Base-by-base conservation (phyloP, 768 basidiomycete genomes). In the Termitomyces sp. region DNA sequence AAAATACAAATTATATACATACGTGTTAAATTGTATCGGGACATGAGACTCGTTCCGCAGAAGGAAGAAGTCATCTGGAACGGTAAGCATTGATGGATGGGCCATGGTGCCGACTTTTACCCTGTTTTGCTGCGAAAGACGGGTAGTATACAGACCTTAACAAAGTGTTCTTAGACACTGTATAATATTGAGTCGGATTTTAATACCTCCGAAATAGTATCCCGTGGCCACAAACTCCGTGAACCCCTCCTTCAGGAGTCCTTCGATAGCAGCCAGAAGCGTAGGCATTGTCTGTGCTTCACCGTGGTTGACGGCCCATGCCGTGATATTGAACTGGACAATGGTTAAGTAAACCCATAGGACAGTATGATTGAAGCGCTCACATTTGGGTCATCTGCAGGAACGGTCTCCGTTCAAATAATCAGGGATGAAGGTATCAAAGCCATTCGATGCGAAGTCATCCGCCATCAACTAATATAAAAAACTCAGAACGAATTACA, bases 211-310 rank as follows among this genome's bases (percentile, higher is more conserved):
- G 42, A 73, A 70, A 58, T 75, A 76, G 65, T 72, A 75, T 4
- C 74, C 73, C 1, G 72, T 69, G 4, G 72, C 66, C 0, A 65
- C 72, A 38, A 77, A 69, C 46, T 68, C 61, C 20, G 61, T 68
- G 35, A 77, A 66, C 12, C 76, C 77, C 32, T 72, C 46, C 6
- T 62, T 66, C 54, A 72, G 73, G 52, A 79, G 70, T 1, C 64
- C 69, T 9, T 53, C 63, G 38, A 75, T 65, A 36, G 73, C 66
- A 13, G 66, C 67, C 59, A 75, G 69, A 42, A 76, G 60, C 2
- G 62, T 53, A 0, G 73, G 70, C 18, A 69, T 68, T 0, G 72
- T 73, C 44, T 66, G 64, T 14, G 63, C 68, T 44, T 67, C 62
- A 4, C 66, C 67, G 54, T 75, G 73, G 28, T 65, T 66, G 4